A percentile compares a stretch with the other conserved stretches of the same genome.
These are phyloP conservation scores for Mycena alexandri DNA, from an alignment of 768 basidiomycete species.

Conservation along the genomic window DNA sequence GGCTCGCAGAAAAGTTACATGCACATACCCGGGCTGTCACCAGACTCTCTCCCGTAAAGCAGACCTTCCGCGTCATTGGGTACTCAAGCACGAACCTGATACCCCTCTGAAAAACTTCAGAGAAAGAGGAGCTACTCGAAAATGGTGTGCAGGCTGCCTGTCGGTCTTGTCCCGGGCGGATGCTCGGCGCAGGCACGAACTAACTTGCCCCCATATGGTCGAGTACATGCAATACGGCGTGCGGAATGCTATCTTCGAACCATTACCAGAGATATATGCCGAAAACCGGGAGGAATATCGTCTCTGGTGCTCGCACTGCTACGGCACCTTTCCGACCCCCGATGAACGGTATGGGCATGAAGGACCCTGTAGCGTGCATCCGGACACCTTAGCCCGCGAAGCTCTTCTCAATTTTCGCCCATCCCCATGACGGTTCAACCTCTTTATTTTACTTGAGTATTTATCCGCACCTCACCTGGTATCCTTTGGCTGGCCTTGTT, in stretches of 20 bases:
- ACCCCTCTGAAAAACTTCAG: not conserved
- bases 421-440: not conserved
- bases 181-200: slow-evolving; percentile 21
- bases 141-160: slow-evolving; percentile 30
- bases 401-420: too few relatives aligned
- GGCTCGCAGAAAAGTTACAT: not conserved
- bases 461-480: too few relatives aligned
- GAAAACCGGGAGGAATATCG: not conserved
- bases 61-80: slow-evolving; percentile 2
- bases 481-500: too few relatives aligned
- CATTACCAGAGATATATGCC: slow-evolving; percentile 22
- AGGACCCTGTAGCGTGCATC: not conserved
- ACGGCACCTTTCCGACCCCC: not conserved
- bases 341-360: slow-evolving; percentile 6
- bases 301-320: slow-evolving; percentile 16
- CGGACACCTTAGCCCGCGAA: not conserved
- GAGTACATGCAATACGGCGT: not conserved
- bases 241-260: slow-evolving; percentile 5
- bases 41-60: not conserved
- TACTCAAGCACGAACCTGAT: not conserved
- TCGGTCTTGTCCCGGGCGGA: slow-evolving; percentile 16
- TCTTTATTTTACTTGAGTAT: too few relatives aligned
- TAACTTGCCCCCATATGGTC: not conserved
- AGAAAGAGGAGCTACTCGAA: not conserved
- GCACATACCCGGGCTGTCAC: not conserved